A percentile compares a stretch with the other conserved stretches of the same genome.
Conservation (phyloP, 768 basidiomycete genomes). For the Tephrocybe sp. region DNA sequence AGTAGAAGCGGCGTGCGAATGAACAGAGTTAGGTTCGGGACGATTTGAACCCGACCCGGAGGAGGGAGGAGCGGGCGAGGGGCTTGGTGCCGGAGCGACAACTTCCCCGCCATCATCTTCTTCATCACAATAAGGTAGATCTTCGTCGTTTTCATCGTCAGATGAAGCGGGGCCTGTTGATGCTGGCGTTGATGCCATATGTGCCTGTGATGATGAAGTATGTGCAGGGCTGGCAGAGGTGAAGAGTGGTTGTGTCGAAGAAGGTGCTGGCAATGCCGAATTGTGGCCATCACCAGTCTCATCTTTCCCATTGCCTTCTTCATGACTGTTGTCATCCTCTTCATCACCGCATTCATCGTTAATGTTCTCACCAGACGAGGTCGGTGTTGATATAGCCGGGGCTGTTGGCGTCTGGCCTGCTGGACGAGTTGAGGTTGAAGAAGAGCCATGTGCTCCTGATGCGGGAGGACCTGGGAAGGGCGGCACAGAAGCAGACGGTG, state of each 20-base stretch:
- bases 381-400: neutral
- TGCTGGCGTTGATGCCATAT: neutral
- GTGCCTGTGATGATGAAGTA: neutral
- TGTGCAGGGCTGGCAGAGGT: neutral
- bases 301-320: too few species aligned
- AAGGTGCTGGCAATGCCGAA: too few species aligned
- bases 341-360: conserved; percentile 4
- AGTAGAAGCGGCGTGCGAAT: neutral
- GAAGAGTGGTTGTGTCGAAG: neutral
- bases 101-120: neutral
- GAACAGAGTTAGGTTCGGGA: neutral
- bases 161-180: neutral
- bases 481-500: neutral
- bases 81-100: neutral
- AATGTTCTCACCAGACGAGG: neutral
- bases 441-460: neutral
- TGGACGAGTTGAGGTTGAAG: neutral
- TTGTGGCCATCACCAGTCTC: too few species aligned
- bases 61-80: neutral
- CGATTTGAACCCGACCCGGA: neutral
- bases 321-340: neutral
- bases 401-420: neutral
- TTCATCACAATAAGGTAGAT: conserved; percentile 1
- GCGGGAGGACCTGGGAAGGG: neutral
- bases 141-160: conserved; percentile 5